phyloP scores from a whole-genome alignment of 345 rosid species.

The Gossypium thurberi region DNA sequence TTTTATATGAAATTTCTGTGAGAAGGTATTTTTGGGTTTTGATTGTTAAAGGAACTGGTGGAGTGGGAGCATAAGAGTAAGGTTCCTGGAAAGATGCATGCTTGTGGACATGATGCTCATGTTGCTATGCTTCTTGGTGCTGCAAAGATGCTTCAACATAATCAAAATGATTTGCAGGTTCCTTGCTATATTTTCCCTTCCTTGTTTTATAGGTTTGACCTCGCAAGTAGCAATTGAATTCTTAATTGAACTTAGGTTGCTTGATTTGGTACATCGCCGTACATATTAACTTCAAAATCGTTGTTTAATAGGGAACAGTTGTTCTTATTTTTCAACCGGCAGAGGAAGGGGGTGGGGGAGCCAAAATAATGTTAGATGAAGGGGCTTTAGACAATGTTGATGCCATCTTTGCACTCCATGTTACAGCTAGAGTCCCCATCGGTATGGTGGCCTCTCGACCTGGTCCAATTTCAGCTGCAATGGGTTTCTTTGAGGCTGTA shows the following conservation, averaged over 20 bases:
- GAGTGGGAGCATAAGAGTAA: slow-evolving; percentile 37
- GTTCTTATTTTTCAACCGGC: slow-evolving; percentile 85
- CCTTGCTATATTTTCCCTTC: not conserved
- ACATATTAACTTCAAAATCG: not conserved
- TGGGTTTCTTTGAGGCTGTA: slow-evolving; percentile 69
- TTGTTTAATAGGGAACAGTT: slow-evolving; percentile 61
- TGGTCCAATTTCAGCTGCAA: slow-evolving; percentile 63
- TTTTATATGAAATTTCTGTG: not conserved
- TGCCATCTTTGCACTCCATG: slow-evolving; percentile 72
- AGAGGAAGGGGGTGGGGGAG: slow-evolving; percentile 87
- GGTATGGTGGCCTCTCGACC: slow-evolving; percentile 53
- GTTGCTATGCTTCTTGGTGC: slow-evolving; percentile 65
- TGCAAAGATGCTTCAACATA: slow-evolving; percentile 42
- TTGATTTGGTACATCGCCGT: not conserved
- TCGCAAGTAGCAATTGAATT: slow-evolving; percentile 6
- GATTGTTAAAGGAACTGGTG: slow-evolving; percentile 24
- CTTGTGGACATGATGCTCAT: slow-evolving; percentile 65
- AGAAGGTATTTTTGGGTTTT: not conserved
- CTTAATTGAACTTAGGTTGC: not conserved
- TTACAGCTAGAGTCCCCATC: slow-evolving; percentile 26
- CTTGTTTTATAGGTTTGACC: slow-evolving; percentile 20
- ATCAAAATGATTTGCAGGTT: slow-evolving; percentile 33
- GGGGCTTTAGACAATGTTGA: slow-evolving; percentile 62
- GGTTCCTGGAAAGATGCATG: slow-evolving; percentile 53
- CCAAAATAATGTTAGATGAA: slow-evolving; percentile 56